phyloP scores from a whole-genome alignment of 2,329 filamentous ascomycete genomes.

The Mollisia scopiformis region DNA sequence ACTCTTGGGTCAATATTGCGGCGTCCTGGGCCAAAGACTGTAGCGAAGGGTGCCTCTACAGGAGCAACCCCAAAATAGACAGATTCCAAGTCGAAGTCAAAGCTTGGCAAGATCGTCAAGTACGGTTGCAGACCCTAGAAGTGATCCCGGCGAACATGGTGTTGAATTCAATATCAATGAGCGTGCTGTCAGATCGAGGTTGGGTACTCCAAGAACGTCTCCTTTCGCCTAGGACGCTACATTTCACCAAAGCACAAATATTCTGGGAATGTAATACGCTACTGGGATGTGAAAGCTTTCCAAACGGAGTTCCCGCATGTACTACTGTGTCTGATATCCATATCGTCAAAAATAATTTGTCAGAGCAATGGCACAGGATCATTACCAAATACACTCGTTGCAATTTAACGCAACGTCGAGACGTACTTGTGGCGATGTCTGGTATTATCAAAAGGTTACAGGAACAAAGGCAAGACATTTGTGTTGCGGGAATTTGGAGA shows the following conservation, averaged over 20 bases:
- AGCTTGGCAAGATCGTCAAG: background rate
- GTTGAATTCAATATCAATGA: background rate
- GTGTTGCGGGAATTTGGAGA: background rate
- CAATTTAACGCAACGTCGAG: background rate
- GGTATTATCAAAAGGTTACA: background rate
- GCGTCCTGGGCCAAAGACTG: conserved; percentile 19
- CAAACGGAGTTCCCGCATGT: background rate
- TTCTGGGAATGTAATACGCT: background rate
- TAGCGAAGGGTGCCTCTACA: conserved; percentile 10
- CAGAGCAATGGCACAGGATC: background rate
- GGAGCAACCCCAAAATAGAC: background rate
- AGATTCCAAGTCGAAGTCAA: background rate
- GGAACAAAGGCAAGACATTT: background rate
- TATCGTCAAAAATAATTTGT: background rate
- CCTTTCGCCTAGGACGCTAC: background rate
- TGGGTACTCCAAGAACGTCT: background rate
- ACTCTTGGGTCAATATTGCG: conserved; percentile 25
- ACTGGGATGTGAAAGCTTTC: background rate
- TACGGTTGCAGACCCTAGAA: background rate
- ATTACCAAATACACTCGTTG: background rate
- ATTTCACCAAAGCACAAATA: background rate
- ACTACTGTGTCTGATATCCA: background rate
- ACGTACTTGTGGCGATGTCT: background rate
- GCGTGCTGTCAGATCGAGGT: background rate
- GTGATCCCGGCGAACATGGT: background rate